Evolutionary conservation across 2,329 filamentous ascomycete species (phyloP).

Genomic region (Botrytis porri): DNA sequence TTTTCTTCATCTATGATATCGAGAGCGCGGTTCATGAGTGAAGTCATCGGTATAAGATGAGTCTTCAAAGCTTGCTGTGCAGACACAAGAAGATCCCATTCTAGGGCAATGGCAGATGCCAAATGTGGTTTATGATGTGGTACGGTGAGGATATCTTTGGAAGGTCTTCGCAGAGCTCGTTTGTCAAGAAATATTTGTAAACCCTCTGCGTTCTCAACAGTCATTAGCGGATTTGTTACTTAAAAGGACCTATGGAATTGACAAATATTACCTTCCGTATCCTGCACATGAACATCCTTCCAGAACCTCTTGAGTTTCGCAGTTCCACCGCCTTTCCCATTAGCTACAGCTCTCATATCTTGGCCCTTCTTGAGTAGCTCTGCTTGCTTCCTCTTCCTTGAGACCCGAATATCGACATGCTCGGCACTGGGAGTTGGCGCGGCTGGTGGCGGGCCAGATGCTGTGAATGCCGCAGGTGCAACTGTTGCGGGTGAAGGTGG

Average conservation of each 20-base stretch:
- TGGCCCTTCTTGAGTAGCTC: conserved; percentile 53
- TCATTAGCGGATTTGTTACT: conserved; percentile 17
- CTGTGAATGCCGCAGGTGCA: conserved; percentile 45
- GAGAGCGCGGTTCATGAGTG: conserved; percentile 75
- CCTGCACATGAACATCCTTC: conserved; percentile 74
- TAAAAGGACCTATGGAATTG: neutral
- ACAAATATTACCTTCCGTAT: conserved; percentile 55
- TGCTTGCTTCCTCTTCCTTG: conserved; percentile 53
- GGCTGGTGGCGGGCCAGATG: conserved; percentile 57
- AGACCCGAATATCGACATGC: conserved; percentile 43
- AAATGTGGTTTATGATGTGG: conserved; percentile 76
- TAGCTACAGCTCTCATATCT: conserved; percentile 44
- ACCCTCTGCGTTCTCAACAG: conserved; percentile 29
- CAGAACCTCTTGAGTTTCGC: conserved; percentile 73
- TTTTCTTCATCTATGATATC: conserved; percentile 73
- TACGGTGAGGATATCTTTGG: conserved; percentile 68
- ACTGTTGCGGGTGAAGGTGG: conserved; percentile 33
- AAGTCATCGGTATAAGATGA: conserved; percentile 88
- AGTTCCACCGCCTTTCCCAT: conserved; percentile 41
- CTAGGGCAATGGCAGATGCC: conserved; percentile 79
- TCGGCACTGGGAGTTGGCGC: conserved; percentile 48
- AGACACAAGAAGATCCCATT: conserved; percentile 86
- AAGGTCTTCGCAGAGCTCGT: conserved; percentile 75
- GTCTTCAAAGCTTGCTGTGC: conserved; percentile 80
- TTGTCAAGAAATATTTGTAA: conserved; percentile 69